phyloP scores from a whole-genome alignment of 768 basidiomycete species.

The Tricholomella constricta region DNA sequence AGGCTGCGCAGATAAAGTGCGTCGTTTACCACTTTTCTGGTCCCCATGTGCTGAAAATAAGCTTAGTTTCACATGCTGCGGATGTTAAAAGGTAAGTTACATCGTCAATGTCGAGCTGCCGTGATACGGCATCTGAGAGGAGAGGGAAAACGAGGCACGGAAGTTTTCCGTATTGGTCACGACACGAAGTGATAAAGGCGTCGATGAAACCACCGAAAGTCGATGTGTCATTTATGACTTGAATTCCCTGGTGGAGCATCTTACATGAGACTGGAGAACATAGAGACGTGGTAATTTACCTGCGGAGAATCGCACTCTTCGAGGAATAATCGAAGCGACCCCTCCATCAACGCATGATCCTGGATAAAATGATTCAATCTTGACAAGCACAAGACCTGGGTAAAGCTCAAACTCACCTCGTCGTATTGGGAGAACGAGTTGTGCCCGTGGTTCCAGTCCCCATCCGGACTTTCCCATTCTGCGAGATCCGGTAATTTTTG shows the following conservation, averaged over 20 bases:
- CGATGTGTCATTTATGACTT: constrained; percentile 62
- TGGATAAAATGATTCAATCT: constrained; percentile 24
- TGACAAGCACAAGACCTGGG: neutral
- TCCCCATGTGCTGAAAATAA: constrained; percentile 33
- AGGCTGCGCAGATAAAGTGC: constrained; percentile 56
- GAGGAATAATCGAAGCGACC: constrained; percentile 61
- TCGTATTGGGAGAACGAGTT: constrained; percentile 56
- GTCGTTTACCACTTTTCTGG: constrained; percentile 59
- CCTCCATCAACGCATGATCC: constrained; percentile 71
- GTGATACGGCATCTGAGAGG: constrained; percentile 47
- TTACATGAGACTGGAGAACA: neutral
- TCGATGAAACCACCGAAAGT: constrained; percentile 68
- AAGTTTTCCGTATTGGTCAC: constrained; percentile 70
- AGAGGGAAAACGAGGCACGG: constrained; percentile 59
- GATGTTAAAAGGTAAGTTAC: constrained; percentile 36
- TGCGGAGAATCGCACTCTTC: constrained; percentile 79
- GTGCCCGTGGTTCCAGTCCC: constrained; percentile 58
- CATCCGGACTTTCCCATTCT: constrained; percentile 54
- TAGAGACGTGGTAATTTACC: constrained; percentile 38
- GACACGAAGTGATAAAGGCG: constrained; percentile 58
- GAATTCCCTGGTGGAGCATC: constrained; percentile 54
- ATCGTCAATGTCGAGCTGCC: constrained; percentile 37
- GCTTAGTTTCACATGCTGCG: constrained; percentile 11
- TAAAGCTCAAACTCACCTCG: constrained; percentile 40
- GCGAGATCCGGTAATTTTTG: constrained; percentile 62